A percentile compares a stretch with the other conserved stretches of the same genome.
These are phyloP conservation scores for Solanum dulcamara DNA, from an alignment of 257 asterid genomes.

Conservation along the genomic window DNA sequence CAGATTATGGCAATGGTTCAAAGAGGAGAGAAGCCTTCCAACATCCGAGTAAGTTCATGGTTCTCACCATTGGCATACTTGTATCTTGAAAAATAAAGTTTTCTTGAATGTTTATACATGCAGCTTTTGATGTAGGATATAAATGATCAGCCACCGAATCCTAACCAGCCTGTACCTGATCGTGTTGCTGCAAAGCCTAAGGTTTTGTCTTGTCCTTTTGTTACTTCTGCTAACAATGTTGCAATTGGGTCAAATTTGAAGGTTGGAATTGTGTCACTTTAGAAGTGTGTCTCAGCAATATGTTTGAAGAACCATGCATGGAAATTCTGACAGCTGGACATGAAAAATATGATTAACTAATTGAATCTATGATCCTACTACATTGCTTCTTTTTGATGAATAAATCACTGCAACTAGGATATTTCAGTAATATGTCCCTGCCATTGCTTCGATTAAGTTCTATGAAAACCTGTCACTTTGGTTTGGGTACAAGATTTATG, in stretches of 20 bases:
- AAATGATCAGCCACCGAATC: constrained; percentile 92
- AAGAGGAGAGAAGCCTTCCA: constrained; percentile 90
- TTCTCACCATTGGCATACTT: not conserved
- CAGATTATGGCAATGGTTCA: constrained; percentile 93
- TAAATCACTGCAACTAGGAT: not conserved
- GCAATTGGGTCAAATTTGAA: not conserved
- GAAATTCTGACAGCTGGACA: not conserved
- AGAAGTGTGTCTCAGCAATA: not conserved
- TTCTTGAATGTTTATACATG: not conserved
- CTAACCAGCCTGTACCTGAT: constrained; percentile 69
- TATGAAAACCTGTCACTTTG: not conserved
- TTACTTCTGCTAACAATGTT: not conserved
- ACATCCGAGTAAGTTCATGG: constrained; percentile 57
- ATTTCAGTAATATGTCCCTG: not conserved
- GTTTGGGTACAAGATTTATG: not conserved
- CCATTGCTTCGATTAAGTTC: not conserved
- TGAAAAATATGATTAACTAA: not conserved
- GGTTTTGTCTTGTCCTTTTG: constrained; percentile 31
- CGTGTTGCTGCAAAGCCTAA: constrained; percentile 62
- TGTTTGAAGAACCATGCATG: not conserved
- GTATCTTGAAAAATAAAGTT: not conserved
- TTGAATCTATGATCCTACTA: not conserved
- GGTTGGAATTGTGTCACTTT: not conserved
- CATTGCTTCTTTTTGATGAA: not conserved
- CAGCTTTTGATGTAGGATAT: constrained; percentile 45